Evolutionary conservation across 1,284 basidiomycete species (phyloP).

Genomic region (Spongiforma sp.): DNA sequence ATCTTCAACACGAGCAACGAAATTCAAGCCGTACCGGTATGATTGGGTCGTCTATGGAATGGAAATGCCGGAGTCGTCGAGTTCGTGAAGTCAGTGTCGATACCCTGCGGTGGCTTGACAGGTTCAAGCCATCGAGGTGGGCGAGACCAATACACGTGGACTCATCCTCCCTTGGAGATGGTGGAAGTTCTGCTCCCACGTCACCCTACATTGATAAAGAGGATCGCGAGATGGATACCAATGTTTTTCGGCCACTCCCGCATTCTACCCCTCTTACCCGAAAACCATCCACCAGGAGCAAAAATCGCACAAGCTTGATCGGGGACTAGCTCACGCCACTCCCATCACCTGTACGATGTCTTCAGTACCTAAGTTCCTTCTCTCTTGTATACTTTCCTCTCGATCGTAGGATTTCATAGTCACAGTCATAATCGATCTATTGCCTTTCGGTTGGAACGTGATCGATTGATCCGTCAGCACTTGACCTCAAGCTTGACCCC

Average conservation of each 20-base stretch:
- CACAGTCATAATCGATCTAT: constrained; percentile 6
- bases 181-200: constrained; percentile 34
- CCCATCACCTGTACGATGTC: constrained; percentile 18
- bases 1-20: constrained; percentile 40
- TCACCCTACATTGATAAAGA: constrained; percentile 32
- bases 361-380: constrained; percentile 3
- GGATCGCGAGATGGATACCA: constrained; percentile 32
- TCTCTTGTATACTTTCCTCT: constrained; percentile 4
- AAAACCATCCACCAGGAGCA: constrained; percentile 62
- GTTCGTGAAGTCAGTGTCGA: constrained; percentile 64
- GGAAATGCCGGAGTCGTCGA: constrained; percentile 59
- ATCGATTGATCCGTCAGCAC: background rate
- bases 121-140: constrained; percentile 47
- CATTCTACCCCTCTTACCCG: constrained; percentile 67
- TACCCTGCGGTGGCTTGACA: constrained; percentile 72
- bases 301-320: constrained; percentile 56
- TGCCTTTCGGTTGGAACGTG: background rate
- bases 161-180: constrained; percentile 40
- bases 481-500: background rate
- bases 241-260: constrained; percentile 49
- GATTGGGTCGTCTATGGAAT: constrained; percentile 50
- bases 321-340: constrained; percentile 35
- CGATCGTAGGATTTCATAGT: constrained; percentile 4
- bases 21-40: constrained; percentile 46
- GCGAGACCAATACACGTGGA: constrained; percentile 47